These are phyloP conservation scores for Hylodesmum podocarpum DNA, from an alignment of 306 rosid species.

Conservation along the genomic window DNA sequence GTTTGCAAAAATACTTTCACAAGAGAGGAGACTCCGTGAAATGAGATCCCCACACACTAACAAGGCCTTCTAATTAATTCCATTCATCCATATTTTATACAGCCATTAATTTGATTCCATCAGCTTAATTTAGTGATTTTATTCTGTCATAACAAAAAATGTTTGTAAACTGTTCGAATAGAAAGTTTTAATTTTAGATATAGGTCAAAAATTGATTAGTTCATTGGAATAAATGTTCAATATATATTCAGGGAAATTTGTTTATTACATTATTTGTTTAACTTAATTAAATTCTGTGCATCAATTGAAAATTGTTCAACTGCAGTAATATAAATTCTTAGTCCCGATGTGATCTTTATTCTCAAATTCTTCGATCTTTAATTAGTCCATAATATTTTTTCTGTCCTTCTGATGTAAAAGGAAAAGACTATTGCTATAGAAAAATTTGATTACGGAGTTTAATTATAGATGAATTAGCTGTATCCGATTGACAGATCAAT, in stretches of 20 bases:
- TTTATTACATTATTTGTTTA: not conserved
- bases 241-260: not conserved
- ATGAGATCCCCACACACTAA: slow-evolving; percentile 51
- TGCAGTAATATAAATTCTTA: not conserved
- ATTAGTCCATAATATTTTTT: no score
- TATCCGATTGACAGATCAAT: no score
- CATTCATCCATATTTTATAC: not conserved
- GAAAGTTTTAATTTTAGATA: slow-evolving; percentile 8
- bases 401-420: no score
- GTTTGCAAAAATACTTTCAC: slow-evolving; percentile 59
- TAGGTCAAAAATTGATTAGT: not conserved
- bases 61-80: not conserved
- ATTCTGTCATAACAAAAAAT: not conserved
- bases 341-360: not conserved
- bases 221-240: not conserved
- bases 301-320: not conserved
- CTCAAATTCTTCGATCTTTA: no score
- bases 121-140: not conserved
- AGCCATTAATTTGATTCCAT: not conserved
- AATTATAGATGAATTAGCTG: no score
- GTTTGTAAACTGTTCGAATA: not conserved
- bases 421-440: no score
- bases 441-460: no score
- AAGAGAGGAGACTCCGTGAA: slow-evolving; percentile 56
- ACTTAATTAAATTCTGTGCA: not conserved